Evolutionary conservation across 768 basidiomycete species (phyloP).

Genomic region (Naganishia kalamii): DNA sequence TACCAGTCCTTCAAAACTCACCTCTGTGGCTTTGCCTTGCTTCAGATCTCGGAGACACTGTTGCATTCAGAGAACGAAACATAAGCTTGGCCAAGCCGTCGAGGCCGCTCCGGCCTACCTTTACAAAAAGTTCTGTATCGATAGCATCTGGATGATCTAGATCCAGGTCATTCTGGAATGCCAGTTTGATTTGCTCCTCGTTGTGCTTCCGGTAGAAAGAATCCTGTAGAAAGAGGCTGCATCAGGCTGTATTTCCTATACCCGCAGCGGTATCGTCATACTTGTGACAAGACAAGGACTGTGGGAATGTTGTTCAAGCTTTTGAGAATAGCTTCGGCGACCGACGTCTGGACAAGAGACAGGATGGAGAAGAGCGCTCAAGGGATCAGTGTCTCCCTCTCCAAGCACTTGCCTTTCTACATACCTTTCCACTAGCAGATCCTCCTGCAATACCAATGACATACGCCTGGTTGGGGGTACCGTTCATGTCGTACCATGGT

Average conservation of each 20-base stretch:
- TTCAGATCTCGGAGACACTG: conserved; percentile 84
- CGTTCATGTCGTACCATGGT: conserved; percentile 48
- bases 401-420: neutral
- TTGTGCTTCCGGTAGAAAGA: conserved; percentile 84
- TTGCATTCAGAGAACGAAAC: conserved; percentile 2
- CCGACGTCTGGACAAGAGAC: conserved; percentile 36
- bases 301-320: conserved; percentile 47
- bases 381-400: neutral
- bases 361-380: neutral
- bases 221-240: conserved; percentile 55
- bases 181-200: conserved; percentile 71
- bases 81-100: conserved; percentile 1
- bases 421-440: conserved; percentile 49
- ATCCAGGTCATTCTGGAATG: conserved; percentile 61
- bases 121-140: conserved; percentile 78
- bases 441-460: conserved; percentile 51
- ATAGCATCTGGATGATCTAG: conserved; percentile 83
- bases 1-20: conserved; percentile 14
- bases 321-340: conserved; percentile 46
- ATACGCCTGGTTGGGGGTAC: conserved; percentile 45
- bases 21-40: conserved; percentile 58
- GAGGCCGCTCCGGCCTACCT: conserved; percentile 51
- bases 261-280: conserved; percentile 36
- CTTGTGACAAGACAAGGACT: conserved; percentile 86
- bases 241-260: neutral